These are phyloP conservation scores for Lentinula novae-zelandiae DNA, from an alignment of 1,284 basidiomycete species.

Conservation along the genomic window DNA sequence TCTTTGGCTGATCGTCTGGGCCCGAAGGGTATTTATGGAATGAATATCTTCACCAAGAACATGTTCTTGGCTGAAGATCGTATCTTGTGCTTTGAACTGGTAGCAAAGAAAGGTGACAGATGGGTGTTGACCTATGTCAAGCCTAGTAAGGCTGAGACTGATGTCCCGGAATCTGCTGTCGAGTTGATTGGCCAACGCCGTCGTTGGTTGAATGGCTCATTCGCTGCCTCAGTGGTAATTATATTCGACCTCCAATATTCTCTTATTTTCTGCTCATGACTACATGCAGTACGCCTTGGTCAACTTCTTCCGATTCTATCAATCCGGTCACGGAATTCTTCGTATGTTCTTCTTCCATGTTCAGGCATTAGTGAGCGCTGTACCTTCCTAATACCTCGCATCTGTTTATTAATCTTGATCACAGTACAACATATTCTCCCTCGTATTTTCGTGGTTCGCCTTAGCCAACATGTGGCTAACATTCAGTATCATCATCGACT, in stretches of 20 bases:
- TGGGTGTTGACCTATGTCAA: constrained; percentile 97
- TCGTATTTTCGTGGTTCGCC: constrained; percentile 90
- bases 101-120: constrained; percentile 81
- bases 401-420: neutral
- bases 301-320: constrained; percentile 91
- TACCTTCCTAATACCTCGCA: neutral
- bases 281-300: constrained; percentile 77
- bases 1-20: constrained; percentile 90
- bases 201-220: constrained; percentile 96
- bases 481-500: constrained; percentile 93
- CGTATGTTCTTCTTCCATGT: constrained; percentile 95
- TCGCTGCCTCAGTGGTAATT: constrained; percentile 89
- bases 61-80: constrained; percentile 96
- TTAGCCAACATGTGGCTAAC: constrained; percentile 94
- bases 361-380: constrained; percentile 73
- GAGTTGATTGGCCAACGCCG: constrained; percentile 95
- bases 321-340: constrained; percentile 77
- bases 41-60: constrained; percentile 98
- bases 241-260: neutral
- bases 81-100: constrained; percentile 96
- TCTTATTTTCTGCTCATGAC: neutral
- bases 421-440: constrained; percentile 75
- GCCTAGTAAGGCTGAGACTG: constrained; percentile 92
- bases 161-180: constrained; percentile 87
- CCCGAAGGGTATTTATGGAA: constrained; percentile 91